Evolutionary conservation across 2,329 filamentous ascomycete genomes (phyloP).

Genomic region (Fusarium ambrosium): DNA sequence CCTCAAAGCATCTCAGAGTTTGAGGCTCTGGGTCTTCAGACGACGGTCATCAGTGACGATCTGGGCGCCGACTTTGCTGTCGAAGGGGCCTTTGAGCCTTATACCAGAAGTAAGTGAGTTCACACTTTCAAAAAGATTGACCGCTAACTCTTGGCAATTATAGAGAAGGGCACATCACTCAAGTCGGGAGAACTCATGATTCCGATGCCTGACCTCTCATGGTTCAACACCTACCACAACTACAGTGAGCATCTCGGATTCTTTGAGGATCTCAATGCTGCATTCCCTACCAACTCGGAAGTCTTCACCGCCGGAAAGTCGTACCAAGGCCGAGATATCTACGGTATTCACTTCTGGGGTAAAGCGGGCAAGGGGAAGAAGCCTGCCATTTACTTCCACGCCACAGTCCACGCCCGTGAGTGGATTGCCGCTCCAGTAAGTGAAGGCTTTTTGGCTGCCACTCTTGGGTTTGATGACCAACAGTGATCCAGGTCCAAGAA

Average conservation of each 20-base stretch:
- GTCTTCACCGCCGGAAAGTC: conserved; percentile 64
- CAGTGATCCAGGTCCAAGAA: conserved; percentile 56
- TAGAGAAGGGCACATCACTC: not conserved
- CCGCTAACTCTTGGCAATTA: not conserved
- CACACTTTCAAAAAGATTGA: not conserved
- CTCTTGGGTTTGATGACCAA: not conserved
- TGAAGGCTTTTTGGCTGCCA: not conserved
- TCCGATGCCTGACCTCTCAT: conserved; percentile 45
- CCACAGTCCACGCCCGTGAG: conserved; percentile 70
- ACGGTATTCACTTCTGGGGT: conserved; percentile 71
- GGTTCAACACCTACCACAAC: conserved; percentile 67
- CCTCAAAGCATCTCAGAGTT: conserved; percentile 39
- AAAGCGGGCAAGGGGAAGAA: conserved; percentile 57
- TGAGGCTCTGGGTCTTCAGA: conserved; percentile 39
- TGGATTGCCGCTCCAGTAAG: conserved; percentile 64
- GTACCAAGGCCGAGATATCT: conserved; percentile 66
- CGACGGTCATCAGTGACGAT: conserved; percentile 38
- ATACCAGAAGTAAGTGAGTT: conserved; percentile 19
- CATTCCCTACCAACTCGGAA: conserved; percentile 60
- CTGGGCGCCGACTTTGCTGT: conserved; percentile 41
- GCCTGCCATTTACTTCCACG: conserved; percentile 68
- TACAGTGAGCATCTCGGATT: conserved; percentile 65
- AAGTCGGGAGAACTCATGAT: not conserved
- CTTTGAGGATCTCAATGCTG: conserved; percentile 58
- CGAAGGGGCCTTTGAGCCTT: conserved; percentile 36